Conservation (phyloP, 2,329 filamentous ascomycete species). For the Juglanconis oblonga region DNA sequence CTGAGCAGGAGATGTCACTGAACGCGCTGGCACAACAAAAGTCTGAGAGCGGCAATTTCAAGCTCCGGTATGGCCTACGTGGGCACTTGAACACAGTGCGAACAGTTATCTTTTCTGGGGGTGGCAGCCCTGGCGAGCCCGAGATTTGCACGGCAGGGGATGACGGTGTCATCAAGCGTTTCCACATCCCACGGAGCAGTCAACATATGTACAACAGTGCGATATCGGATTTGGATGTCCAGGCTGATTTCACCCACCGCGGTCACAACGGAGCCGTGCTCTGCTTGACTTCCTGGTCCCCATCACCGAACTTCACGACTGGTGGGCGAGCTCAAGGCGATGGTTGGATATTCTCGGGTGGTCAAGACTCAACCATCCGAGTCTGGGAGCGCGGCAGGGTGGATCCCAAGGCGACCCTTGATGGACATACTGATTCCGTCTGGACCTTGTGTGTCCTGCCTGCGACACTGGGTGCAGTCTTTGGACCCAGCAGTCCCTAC, state of each 20-base stretch:
- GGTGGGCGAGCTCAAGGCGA: constrained; percentile 85
- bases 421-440: constrained; percentile 92
- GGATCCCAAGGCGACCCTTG: constrained; percentile 90
- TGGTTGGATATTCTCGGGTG: constrained; percentile 97
- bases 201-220: constrained; percentile 39
- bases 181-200: constrained; percentile 87
- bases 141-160: constrained; percentile 96
- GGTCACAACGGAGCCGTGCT: constrained; percentile 91
- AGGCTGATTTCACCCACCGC: constrained; percentile 90
- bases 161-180: constrained; percentile 93
- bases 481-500: constrained; percentile 71
- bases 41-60: constrained; percentile 75
- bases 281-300: constrained; percentile 80
- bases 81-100: constrained; percentile 93
- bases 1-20: constrained; percentile 62
- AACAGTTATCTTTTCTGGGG: constrained; percentile 93
- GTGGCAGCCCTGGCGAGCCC: constrained; percentile 90
- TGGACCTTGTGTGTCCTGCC: constrained; percentile 95
- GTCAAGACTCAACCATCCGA: constrained; percentile 86
- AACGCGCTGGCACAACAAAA: constrained; percentile 52
- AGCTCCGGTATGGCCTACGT: constrained; percentile 85
- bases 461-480: constrained; percentile 74
- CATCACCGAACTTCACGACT: constrained; percentile 83
- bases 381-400: constrained; percentile 95
- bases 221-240: constrained; percentile 81